These are phyloP conservation scores for Penicillium sp. DNA, from an alignment of 2,329 filamentous ascomycete genomes.

Conservation along the genomic window DNA sequence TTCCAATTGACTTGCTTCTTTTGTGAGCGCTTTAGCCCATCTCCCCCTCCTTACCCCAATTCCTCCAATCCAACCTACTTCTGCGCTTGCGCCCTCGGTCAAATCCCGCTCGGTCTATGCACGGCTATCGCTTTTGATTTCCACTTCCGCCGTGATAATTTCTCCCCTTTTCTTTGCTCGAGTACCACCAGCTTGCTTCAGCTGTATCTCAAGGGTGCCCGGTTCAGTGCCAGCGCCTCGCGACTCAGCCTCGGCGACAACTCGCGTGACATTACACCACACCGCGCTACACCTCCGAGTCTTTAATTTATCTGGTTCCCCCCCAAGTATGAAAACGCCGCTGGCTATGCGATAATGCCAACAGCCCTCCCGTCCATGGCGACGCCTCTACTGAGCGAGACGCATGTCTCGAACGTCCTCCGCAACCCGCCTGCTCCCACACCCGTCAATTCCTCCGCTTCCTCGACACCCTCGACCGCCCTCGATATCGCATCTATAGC, in stretches of 20 bases:
- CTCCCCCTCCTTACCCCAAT: background rate
- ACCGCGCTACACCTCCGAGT: background rate
- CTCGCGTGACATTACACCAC: background rate
- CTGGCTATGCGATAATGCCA: constrained; percentile 40
- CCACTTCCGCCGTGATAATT: background rate
- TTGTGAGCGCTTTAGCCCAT: background rate
- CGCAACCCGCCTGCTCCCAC: constrained; percentile 16
- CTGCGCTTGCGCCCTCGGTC: constrained; percentile 2
- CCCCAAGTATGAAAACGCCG: constrained; percentile 33
- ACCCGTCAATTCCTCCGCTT: constrained; percentile 9
- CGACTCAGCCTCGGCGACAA: background rate
- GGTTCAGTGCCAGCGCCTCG: background rate
- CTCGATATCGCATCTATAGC: constrained; percentile 17
- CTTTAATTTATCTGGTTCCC: background rate
- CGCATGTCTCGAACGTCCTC: constrained; percentile 21
- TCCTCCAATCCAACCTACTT: background rate
- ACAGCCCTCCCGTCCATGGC: constrained; percentile 38
- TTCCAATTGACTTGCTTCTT: background rate
- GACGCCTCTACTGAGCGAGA: constrained; percentile 34
- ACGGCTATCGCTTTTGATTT: constrained; percentile 1
- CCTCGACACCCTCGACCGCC: background rate
- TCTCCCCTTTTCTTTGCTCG: background rate
- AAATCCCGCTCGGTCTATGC: constrained; percentile 10
- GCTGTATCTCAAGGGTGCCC: background rate
- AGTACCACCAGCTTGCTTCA: background rate